Base-by-base conservation (phyloP, 257 asterid species). In the Rauvolfia tetraphylla region DNA sequence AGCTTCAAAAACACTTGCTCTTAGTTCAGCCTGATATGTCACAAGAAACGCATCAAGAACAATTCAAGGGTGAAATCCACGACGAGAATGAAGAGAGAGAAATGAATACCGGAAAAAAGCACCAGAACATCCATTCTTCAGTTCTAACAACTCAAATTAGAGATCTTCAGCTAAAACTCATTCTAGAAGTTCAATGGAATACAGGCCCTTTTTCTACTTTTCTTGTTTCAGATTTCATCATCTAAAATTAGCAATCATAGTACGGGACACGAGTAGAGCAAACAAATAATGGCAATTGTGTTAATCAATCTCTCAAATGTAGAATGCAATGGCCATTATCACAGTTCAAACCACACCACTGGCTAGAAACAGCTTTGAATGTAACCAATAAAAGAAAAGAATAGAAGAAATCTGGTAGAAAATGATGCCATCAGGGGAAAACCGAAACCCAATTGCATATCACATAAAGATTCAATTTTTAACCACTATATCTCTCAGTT, bases 1-100 rank as follows among this genome's bases (percentile, higher is more conserved):
- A 1, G 99, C 97, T 87, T 95, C 96, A 76, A 95, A 95, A 31
- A 95, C 98, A 81, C 98, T 92, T 83, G 98, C 97, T 84, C 99
- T 89, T 72, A 95, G 85, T 76, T 92, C 99, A 56, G 99, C 99
- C 99, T 92, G 79, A 75, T 5, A 78, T 75, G 79, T 57, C 51
- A 48, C 5, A 66, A 75, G 23, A 80, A 63, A 38, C 63, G 33
- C 70, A 66, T 31, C 31, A 62, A 63, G 23, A 53, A 44, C 33
- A 36, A 33, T 59, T 29, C 41, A 49, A 3, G 14, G 29, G 5
- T 38, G 48, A 53, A 51, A 56, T 48, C 25, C 58, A 51, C n/a
- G 25, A 41, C 17, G 22, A 39, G 63, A 44, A 18, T 48, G 42
- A 61, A 20, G 68, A 42, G 7, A n/a, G 18, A 62, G 3, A 38